Conservation (phyloP, 345 rosid genomes). For the Punica granatum region DNA sequence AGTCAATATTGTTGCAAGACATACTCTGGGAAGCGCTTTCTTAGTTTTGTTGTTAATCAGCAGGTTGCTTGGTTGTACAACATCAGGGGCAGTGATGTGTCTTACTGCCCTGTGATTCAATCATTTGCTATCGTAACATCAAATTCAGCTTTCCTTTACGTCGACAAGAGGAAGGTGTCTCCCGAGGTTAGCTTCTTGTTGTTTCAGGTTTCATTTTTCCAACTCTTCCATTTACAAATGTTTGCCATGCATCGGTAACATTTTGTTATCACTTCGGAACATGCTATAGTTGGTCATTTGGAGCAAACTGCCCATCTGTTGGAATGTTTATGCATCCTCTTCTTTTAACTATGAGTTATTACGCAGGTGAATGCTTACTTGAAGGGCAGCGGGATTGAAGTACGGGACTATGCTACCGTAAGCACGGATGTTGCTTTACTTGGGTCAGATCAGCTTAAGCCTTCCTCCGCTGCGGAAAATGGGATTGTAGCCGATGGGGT, state of each 20-base stretch:
- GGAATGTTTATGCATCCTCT: not conserved
- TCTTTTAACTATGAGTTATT: not conserved
- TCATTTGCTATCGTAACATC: conserved; percentile 78
- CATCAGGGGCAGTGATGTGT: conserved; percentile 84
- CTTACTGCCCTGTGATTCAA: conserved; percentile 89
- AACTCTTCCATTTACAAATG: not conserved
- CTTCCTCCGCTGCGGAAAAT: not conserved
- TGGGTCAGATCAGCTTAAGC: conserved; percentile 46
- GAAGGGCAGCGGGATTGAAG: conserved; percentile 55
- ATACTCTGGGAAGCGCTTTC: not conserved
- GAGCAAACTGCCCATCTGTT: not conserved
- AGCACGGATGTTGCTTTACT: conserved; percentile 61
- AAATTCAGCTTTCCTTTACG: conserved; percentile 64
- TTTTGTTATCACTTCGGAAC: not conserved
- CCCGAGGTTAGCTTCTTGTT: conserved; percentile 37
- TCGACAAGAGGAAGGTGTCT: conserved; percentile 71
- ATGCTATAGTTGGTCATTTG: not conserved
- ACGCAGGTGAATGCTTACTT: conserved; percentile 45
- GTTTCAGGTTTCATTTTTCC: not conserved
- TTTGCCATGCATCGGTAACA: not conserved
- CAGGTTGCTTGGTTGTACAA: conserved; percentile 99
- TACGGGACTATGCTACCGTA: conserved; percentile 56
- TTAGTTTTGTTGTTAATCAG: conserved; percentile 12
- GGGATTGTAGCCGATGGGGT: not conserved
- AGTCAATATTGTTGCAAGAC: not conserved